phyloP scores from a whole-genome alignment of 805 yeast genomes.

The Metschnikowia koreensis region DNA sequence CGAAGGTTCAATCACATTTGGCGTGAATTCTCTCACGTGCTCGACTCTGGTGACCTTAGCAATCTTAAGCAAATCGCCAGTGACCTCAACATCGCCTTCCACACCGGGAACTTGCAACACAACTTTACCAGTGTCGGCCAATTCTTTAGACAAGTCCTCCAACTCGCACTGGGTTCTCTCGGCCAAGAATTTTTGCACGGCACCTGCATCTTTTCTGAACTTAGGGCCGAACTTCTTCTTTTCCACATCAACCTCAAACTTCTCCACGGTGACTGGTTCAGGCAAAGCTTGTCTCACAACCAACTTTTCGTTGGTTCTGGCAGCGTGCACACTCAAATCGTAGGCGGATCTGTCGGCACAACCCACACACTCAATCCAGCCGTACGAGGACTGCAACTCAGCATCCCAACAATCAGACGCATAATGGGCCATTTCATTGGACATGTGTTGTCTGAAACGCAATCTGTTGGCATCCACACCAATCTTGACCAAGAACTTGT shows the following conservation, averaged over 20 bases:
- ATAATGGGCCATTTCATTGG: conserved; percentile 99
- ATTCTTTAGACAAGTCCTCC: conserved; percentile 70
- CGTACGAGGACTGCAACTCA: conserved; percentile 90
- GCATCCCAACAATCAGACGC: conserved; percentile 99
- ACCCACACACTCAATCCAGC: conserved; percentile 99
- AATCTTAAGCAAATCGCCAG: conserved; percentile 66
- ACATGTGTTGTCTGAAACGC: conserved; percentile 98
- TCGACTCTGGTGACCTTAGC: conserved; percentile 77
- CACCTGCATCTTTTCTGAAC: conserved; percentile 95
- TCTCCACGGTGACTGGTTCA: conserved; percentile 79
- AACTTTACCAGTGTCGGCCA: conserved; percentile 60
- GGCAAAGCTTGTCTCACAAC: conserved; percentile 90
- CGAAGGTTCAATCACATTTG: conserved; percentile 98
- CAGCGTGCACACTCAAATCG: conserved; percentile 92
- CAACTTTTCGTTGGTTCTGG: conserved; percentile 90
- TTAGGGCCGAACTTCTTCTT: conserved; percentile 97
- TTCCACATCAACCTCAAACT: conserved; percentile 80
- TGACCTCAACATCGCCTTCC: conserved; percentile 59
- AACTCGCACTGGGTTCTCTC: conserved; percentile 81
- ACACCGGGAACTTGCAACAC: conserved; percentile 66
- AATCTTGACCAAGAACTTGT: conserved; percentile 75
- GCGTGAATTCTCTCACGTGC: conserved; percentile 92
- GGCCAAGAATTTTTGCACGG: conserved; percentile 76
- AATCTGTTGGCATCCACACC: conserved; percentile 84
- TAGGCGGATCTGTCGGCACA: conserved; percentile 99